Conservation (phyloP, 1,139 yeast species). For the Sugiyamaella xylanicola region DNA sequence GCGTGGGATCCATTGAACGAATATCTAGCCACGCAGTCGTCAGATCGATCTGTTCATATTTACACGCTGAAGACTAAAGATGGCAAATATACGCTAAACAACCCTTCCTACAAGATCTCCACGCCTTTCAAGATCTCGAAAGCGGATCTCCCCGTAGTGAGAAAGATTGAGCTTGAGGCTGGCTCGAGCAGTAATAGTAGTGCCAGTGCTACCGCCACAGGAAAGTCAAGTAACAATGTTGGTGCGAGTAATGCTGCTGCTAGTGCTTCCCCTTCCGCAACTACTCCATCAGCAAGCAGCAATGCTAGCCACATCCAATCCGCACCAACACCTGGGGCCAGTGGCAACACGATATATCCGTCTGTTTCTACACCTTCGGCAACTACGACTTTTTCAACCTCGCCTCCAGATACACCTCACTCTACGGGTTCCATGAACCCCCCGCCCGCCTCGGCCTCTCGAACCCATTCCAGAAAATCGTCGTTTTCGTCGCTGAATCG, state of each 20-base stretch:
- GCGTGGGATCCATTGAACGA: slow-evolving; percentile 89
- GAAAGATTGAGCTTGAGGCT: slow-evolving; percentile 15
- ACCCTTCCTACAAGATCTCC: slow-evolving; percentile 26
- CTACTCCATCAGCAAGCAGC: neutral
- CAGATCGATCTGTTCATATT: slow-evolving; percentile 79
- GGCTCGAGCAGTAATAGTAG: neutral
- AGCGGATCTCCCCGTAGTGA: slow-evolving; percentile 46
- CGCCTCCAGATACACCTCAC: slow-evolving; percentile 24
- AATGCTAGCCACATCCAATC: neutral
- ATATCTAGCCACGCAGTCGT: slow-evolving; percentile 82
- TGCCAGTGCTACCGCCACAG: neutral
- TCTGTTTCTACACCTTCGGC: slow-evolving; percentile 18
- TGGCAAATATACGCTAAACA: slow-evolving; percentile 46
- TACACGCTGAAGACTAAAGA: slow-evolving; percentile 49
- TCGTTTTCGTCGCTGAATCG: slow-evolving; percentile 34
- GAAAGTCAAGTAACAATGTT: no score
- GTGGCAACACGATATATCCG: slow-evolving; percentile 1
- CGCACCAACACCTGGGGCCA: neutral
- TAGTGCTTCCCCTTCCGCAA: neutral
- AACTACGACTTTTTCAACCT: slow-evolving; percentile 18
- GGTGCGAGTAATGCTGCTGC: neutral
- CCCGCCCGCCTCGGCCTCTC: slow-evolving; percentile 32
- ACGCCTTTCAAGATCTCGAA: slow-evolving; percentile 43
- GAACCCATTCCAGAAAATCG: slow-evolving; percentile 37
- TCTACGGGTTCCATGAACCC: slow-evolving; percentile 34